Evolutionary conservation across 1,284 basidiomycete genomes (phyloP).

Genomic region (Cryptococcus maquisensis): DNA sequence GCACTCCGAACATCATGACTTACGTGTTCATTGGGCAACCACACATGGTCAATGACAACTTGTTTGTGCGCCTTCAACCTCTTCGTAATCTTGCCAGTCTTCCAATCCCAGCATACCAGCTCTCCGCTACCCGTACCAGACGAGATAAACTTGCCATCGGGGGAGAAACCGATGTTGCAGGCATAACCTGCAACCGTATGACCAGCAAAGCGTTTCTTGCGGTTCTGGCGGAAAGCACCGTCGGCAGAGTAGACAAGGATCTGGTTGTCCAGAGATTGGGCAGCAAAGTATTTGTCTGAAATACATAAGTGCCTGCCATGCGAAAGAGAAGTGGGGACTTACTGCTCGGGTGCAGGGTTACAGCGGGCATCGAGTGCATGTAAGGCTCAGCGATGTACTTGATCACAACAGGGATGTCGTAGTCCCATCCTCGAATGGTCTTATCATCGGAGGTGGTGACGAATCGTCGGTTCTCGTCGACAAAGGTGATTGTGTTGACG

Average conservation of each 20-base stretch:
- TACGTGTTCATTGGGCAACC: constrained; percentile 96
- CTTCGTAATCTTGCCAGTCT: constrained; percentile 89
- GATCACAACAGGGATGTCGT: constrained; percentile 97
- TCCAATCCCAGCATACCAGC: constrained; percentile 99
- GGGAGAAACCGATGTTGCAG: constrained; percentile 92
- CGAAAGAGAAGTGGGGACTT: constrained; percentile 45
- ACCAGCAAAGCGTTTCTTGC: constrained; percentile 96
- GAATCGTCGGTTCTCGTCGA: constrained; percentile 91
- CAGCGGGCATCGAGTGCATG: constrained; percentile 99
- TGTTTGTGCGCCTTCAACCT: constrained; percentile 83
- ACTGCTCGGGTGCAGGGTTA: constrained; percentile 91
- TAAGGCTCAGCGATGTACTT: constrained; percentile 99
- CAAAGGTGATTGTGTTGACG: constrained; percentile 97
- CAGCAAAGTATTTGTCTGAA: constrained; percentile 89
- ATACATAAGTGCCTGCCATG: not conserved
- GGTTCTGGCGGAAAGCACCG: constrained; percentile 88
- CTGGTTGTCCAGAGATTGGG: constrained; percentile 96
- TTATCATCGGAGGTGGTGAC: constrained; percentile 99
- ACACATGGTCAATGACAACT: constrained; percentile 94
- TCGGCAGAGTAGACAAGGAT: constrained; percentile 95
- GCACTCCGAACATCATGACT: constrained; percentile 45
- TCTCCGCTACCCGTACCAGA: constrained; percentile 93
- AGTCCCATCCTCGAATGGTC: constrained; percentile 98
- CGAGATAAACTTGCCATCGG: constrained; percentile 92
- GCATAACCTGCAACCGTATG: constrained; percentile 96